Evolutionary conservation across 2,329 filamentous ascomycete species (phyloP).

Genomic region (Teratosphaeria gauchensis): DNA sequence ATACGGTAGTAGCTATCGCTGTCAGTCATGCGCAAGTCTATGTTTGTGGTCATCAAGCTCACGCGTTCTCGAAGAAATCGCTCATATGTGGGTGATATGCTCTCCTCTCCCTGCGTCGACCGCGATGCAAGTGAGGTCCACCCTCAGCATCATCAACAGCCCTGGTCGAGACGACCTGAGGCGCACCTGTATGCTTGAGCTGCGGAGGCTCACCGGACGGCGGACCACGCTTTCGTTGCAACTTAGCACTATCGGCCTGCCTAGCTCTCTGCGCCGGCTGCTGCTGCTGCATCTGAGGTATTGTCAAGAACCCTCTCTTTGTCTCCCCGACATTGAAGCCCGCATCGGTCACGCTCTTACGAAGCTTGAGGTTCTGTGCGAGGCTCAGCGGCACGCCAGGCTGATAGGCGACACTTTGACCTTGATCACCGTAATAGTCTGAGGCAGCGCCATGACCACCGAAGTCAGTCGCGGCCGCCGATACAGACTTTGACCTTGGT

Average conservation of each 20-base stretch:
- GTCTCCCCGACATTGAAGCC: not conserved
- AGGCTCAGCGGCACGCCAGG: constrained; percentile 44
- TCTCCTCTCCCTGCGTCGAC: not conserved
- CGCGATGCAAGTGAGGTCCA: not conserved
- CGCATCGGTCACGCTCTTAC: not conserved
- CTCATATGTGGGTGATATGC: constrained; percentile 7
- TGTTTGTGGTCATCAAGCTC: not conserved
- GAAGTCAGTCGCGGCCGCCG: not conserved
- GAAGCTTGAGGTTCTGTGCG: not conserved
- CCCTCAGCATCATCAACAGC: not conserved
- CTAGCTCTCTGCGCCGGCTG: not conserved
- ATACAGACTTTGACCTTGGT: not conserved
- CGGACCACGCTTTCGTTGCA: not conserved
- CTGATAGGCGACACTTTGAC: constrained; percentile 48
- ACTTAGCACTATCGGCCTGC: not conserved
- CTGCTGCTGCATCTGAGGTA: not conserved
- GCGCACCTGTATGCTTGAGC: not conserved
- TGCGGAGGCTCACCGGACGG: not conserved
- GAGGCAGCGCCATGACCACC: constrained; percentile 42
- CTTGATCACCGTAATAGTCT: constrained; percentile 53
- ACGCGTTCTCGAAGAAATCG: constrained; percentile 8
- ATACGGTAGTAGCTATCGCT: constrained; percentile 3
- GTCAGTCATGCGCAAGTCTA: not conserved
- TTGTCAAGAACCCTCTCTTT: not conserved
- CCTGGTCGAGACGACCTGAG: not conserved